Evolutionary conservation across 2,329 filamentous ascomycete genomes (phyloP), one percentile per base, ranked within the genome.

Genomic region (Chrysoporthe cubensis): DNA sequence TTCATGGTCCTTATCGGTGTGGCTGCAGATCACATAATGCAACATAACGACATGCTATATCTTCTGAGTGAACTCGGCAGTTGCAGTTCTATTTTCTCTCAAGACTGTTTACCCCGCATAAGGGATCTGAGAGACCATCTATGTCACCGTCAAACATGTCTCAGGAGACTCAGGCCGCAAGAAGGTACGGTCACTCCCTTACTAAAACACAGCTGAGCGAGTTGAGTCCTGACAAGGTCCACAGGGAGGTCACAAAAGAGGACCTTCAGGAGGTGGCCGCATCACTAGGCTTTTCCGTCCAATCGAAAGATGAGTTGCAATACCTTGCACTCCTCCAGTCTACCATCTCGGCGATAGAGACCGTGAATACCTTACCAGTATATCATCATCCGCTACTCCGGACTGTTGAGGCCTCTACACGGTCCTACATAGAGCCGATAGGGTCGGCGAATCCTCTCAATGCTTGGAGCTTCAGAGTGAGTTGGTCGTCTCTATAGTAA

Each of bases 391-490:
- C 65, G 7, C 61, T 60, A 34, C 58, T 67, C 32, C n/a, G 42
- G 11, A 34, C 56, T 40, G 48, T 40, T 14, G 21, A 42, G 16
- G n/a, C 7, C 48, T 54, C 34, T 3, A 48, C 37, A 43, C 67
- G 65, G 26, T 21, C 61, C 37, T 67, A 66, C 58, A 59, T 11
- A 32, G 42, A 63, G 46, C 67, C 67, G 37, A 14, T 37, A 40
- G 1, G 42, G 14, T 62, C 61, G 11, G 57, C 65, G 37, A 69
- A 69, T 42, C 65, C 67, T 4, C 59, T 67, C 26, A 69, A 67
- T 44, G 67, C 46, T 48, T 69, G 67, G 67, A 69, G 65, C 18
- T 50, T 67, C 21, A 67, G 61, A 52, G 65, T 69, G 40, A 40
- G 67, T 43, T 56, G 34, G 14, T n/a, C 26, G 21, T 42, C 56